Percentiles rank a stretch among this genome's conserved stretches.
Conservation (phyloP, 257 asterid genomes). For the Ilex aquifolium region DNA sequence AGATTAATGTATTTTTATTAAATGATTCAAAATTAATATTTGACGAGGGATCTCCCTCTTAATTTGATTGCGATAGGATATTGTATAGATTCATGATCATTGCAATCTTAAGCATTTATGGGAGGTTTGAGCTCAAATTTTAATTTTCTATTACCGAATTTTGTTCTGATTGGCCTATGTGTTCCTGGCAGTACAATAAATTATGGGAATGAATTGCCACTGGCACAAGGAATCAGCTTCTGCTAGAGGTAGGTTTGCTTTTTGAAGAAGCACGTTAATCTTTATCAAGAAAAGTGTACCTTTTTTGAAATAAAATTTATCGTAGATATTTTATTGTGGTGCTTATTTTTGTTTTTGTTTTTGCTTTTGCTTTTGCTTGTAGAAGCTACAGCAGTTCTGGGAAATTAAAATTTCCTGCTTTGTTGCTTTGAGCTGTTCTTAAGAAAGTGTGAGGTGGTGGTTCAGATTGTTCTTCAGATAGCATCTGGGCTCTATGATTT, state of each 20-base stretch:
- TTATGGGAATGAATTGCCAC: slow-evolving; percentile 68
- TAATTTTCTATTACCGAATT: not conserved
- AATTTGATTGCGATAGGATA: too few relatives aligned
- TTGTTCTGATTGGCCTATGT: not conserved
- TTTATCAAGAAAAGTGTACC: not conserved
- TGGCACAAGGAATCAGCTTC: slow-evolving; percentile 87
- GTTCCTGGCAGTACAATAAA: slow-evolving; percentile 57
- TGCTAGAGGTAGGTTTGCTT: slow-evolving; percentile 26
- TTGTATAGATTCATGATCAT: too few relatives aligned
- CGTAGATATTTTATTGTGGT: not conserved
- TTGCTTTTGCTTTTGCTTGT: slow-evolving; percentile 11
- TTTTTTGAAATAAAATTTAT: not conserved
- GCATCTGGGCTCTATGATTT: too few relatives aligned
- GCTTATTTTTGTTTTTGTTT: not conserved
- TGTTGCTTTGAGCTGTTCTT: too few relatives aligned
- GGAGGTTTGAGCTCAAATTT: not conserved
- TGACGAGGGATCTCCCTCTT: too few relatives aligned
- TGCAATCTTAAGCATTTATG: too few relatives aligned
- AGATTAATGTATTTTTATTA: too few relatives aligned
- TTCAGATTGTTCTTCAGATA: too few relatives aligned
- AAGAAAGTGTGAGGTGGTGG: too few relatives aligned
- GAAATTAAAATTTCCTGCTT: not conserved
- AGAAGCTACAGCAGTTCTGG: slow-evolving; percentile 3
- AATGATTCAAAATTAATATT: too few relatives aligned
- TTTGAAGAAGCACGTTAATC: not conserved